phyloP scores from a whole-genome alignment of 2,329 filamentous ascomycete species.

The Microdochium paspali region DNA sequence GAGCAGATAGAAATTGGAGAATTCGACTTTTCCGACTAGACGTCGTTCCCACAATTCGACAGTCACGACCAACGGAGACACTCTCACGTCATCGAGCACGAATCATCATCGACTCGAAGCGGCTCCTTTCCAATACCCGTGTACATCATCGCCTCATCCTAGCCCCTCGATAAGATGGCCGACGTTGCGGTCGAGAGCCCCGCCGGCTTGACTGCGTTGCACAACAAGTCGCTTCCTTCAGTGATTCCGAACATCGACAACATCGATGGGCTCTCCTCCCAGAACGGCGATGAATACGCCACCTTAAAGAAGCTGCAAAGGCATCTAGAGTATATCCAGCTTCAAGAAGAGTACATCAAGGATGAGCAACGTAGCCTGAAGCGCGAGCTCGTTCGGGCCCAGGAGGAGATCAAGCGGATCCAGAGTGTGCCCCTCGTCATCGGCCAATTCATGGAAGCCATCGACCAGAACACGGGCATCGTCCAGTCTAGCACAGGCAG shows the following conservation, averaged over 20 bases:
- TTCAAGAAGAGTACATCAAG: slow-evolving; percentile 99
- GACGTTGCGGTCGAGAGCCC: slow-evolving; percentile 81
- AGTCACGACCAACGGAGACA: too few species aligned
- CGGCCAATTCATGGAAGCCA: slow-evolving; percentile 99
- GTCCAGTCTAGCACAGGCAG: slow-evolving; percentile 97
- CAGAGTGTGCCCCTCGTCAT: slow-evolving; percentile 97
- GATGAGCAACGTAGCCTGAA: slow-evolving; percentile 98
- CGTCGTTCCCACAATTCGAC: not conserved
- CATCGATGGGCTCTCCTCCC: slow-evolving; percentile 72
- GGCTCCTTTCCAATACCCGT: not conserved
- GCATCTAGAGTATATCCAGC: slow-evolving; percentile 95
- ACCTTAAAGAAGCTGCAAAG: slow-evolving; percentile 93
- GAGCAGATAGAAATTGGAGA: too few species aligned
- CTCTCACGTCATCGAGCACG: too few species aligned
- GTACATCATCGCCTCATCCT: not conserved
- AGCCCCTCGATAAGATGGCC: slow-evolving; percentile 52
- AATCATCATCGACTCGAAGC: not conserved
- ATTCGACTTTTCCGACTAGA: too few species aligned
- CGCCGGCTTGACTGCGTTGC: slow-evolving; percentile 61
- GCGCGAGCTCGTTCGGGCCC: slow-evolving; percentile 89
- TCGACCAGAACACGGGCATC: slow-evolving; percentile 98
- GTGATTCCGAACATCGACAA: slow-evolving; percentile 85
- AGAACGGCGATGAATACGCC: slow-evolving; percentile 87
- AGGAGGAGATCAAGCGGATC: slow-evolving; percentile 99
- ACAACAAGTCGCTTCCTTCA: slow-evolving; percentile 71